Percentiles rank a stretch among this genome's conserved stretches.
Evolutionary conservation across 345 rosid species (phyloP).

Genomic region (Moricandia moricandioides): DNA sequence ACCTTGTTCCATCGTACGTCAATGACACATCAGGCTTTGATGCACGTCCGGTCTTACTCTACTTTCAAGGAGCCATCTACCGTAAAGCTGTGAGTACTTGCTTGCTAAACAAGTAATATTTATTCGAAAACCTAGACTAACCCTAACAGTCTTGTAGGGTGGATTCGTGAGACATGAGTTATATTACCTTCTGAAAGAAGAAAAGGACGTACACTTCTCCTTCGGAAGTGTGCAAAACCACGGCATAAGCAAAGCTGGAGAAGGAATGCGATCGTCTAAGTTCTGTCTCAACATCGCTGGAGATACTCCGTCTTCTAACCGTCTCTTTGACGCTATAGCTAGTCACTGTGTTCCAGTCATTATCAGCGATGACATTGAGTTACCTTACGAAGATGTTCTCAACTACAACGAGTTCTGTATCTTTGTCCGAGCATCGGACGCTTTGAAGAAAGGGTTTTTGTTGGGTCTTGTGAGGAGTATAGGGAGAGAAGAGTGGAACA

Average conservation of each 20-base stretch:
- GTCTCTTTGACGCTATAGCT: slow-evolving; percentile 92
- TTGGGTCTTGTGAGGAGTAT: slow-evolving; percentile 61
- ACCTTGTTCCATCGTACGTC: slow-evolving; percentile 54
- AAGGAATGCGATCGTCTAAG: slow-evolving; percentile 82
- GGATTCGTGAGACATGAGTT: slow-evolving; percentile 83
- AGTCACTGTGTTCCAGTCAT: slow-evolving; percentile 94
- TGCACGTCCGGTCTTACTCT: slow-evolving; percentile 70
- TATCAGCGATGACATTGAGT: slow-evolving; percentile 90
- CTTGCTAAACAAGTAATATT: background rate
- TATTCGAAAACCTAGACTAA: background rate
- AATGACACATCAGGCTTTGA: slow-evolving; percentile 69
- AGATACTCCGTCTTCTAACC: slow-evolving; percentile 94
- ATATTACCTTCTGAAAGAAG: slow-evolving; percentile 65
- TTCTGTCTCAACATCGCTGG: slow-evolving; percentile 97
- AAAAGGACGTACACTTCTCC: slow-evolving; percentile 82
- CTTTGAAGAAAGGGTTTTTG: slow-evolving; percentile 64
- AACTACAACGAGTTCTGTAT: slow-evolving; percentile 88
- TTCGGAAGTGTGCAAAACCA: slow-evolving; percentile 71
- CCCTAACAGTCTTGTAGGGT: slow-evolving; percentile 52
- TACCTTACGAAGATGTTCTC: slow-evolving; percentile 84
- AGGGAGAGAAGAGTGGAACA: slow-evolving; percentile 68
- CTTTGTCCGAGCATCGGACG: slow-evolving; percentile 78
- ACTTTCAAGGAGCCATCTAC: slow-evolving; percentile 95
- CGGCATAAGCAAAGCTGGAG: slow-evolving; percentile 64
- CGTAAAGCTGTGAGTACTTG: slow-evolving; percentile 80